A percentile compares a stretch with the other conserved stretches of the same genome.
phyloP scores from a whole-genome alignment of 1,139 yeast genomes.

The Saccharomycopsis hybrid region DNA sequence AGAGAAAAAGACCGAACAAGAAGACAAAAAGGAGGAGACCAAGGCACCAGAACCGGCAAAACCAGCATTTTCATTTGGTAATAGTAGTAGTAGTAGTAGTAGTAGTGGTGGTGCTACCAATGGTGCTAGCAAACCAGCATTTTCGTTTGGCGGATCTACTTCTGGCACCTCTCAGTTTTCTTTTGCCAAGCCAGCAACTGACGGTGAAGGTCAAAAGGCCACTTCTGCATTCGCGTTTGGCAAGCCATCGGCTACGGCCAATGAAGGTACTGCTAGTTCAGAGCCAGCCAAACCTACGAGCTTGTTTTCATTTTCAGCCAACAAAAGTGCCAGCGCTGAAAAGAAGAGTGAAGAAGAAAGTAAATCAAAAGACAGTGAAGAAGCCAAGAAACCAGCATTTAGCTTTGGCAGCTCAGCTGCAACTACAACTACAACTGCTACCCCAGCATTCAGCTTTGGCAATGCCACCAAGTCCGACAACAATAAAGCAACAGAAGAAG shows the following conservation, averaged over 20 bases:
- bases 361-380: not conserved
- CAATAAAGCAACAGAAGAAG: constrained; percentile 10
- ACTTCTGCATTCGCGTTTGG: too few relatives aligned
- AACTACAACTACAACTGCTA: not conserved
- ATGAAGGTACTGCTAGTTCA: too few relatives aligned
- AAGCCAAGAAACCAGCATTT: constrained; percentile 22
- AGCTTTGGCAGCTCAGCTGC: constrained; percentile 23
- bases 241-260: too few relatives aligned
- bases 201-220: not conserved
- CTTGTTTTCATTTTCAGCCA: not conserved
- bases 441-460: constrained; percentile 18
- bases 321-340: not conserved
- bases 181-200: not conserved
- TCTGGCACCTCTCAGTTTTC: not conserved
- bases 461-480: constrained; percentile 4
- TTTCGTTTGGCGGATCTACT: constrained; percentile 23
- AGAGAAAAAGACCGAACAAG: not conserved
- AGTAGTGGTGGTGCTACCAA: constrained; percentile 2
- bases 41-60: constrained; percentile 8
- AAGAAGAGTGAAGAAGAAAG: too few relatives aligned
- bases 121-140: constrained; percentile 23
- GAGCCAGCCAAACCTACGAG: not conserved
- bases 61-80: constrained; percentile 26
- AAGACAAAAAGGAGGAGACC: not conserved
- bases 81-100: not conserved